phyloP scores from a whole-genome alignment of 305 asterid genomes.

The Fraxinus greggii region DNA sequence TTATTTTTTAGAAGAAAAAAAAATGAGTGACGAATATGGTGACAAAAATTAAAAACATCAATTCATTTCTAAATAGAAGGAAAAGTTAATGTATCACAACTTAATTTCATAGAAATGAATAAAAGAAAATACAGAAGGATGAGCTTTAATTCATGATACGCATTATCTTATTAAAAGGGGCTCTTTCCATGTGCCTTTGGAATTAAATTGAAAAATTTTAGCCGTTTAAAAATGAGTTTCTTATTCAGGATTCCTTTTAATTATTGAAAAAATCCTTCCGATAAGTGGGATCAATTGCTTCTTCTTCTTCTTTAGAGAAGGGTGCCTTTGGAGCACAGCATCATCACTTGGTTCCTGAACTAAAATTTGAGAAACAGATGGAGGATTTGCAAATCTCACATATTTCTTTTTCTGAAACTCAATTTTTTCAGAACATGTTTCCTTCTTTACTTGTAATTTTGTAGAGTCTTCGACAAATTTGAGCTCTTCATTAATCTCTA shows the following conservation, averaged over 20 bases:
- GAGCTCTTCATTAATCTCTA: slow-evolving; percentile 42
- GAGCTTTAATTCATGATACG: neutral
- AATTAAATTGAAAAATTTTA: neutral
- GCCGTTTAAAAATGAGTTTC: neutral
- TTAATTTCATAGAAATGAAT: neutral
- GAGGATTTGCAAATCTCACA: slow-evolving; percentile 60
- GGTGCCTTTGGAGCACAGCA: slow-evolving; percentile 55
- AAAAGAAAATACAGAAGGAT: neutral
- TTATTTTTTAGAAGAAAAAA: no score
- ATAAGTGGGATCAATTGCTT: slow-evolving; percentile 57
- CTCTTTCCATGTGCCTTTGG: neutral
- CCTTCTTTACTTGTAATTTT: slow-evolving; percentile 28
- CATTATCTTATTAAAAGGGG: neutral
- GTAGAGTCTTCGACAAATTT: slow-evolving; percentile 43
- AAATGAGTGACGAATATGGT: no score
- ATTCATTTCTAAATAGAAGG: neutral
- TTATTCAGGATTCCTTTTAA: slow-evolving; percentile 40
- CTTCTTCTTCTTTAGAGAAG: slow-evolving; percentile 66
- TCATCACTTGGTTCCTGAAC: slow-evolving; percentile 31
- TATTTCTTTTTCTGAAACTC: slow-evolving; percentile 65
- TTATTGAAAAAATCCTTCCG: slow-evolving; percentile 59
- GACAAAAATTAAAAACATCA: no score
- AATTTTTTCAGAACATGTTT: slow-evolving; percentile 15
- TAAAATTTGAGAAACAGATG: slow-evolving; percentile 33
- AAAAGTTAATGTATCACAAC: neutral